Base-by-base conservation (phyloP, 2,329 filamentous ascomycete species). In the Xylariaceae sp. region DNA sequence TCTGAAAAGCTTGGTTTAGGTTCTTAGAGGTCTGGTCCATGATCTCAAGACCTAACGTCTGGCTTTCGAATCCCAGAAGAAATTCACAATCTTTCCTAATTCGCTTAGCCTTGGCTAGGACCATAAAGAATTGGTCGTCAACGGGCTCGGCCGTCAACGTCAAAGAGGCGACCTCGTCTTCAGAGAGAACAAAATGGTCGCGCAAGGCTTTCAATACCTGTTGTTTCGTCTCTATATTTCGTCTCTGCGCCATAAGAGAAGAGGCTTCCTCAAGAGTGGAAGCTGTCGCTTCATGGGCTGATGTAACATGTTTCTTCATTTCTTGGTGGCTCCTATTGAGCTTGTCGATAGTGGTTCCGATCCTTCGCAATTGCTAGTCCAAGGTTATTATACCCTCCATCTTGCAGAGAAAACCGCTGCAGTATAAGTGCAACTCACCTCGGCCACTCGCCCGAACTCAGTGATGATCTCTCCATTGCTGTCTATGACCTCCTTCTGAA, bases 401-500 rank as follows among this genome's bases (percentile, higher is more conserved):
- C 20, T 10, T 4, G 40, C 12, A 37, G 32, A 14, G 14, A 4
- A 37, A 37, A 10, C 12, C 14, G 32, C 32, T 37, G 32, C 12
- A 12, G 5, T 12, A 4, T 37, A 93, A 90, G 81, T 7, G 6
- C 7, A 18, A 57, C 61, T 65, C 54, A 65, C 63, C 52, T 96
- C 90, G 26, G 93, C 91, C 62, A 99, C 91, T 52, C 87, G 83
- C 37, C 92, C 91, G 74, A 98, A 98, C 70, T 96, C 91, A 51
- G 85, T 81, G 56, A 98, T 86, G 61, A 98, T 90, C 62, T 91
- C 86, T 48, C 90, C 92, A 84, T 98, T 97, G 74, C 89, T 92
- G 62, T 93, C 86, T 54, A 98, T 93, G 40, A 97, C 90, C 70
- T 98, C 93, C 71, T 89, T 93, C 71, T 98, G 92, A 1, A 96